Evolutionary conservation across 768 basidiomycete genomes (phyloP), one percentile per base, ranked within the genome.

Genomic region (Serendipita vermifera): DNA sequence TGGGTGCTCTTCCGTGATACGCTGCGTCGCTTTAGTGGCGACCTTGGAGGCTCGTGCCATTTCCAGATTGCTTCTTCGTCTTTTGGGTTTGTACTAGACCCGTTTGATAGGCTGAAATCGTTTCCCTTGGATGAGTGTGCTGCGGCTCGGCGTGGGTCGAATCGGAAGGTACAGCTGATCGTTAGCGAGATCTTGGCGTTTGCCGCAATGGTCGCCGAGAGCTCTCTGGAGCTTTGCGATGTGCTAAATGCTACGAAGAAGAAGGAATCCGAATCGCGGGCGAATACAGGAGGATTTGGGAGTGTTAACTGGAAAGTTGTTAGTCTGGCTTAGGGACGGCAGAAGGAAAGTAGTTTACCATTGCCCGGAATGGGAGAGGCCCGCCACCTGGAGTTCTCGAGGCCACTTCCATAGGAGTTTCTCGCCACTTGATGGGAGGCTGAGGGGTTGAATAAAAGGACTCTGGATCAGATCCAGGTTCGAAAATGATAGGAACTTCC

Each of bases 401-500:
- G 13, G 9, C 14, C 9, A 43, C 24, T 22, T 43, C 41, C 41
- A 43, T n/a, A n/a, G 41, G 41, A 11, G 41, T 43, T 22, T 43
- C 41, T 13, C 22, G 9, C 41, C 41, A 43, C 26, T 43, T 43
- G 41, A 43, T 43, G 11, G 41, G 41, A n/a, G 41, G 41, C 41
- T 43, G 41, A 43, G 41, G 41, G 20, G 41, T 24, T 22, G 41
- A 13, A 43, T 43, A 43, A 26, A 43, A 43, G 11, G 41, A 43
- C 13, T 43, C 41, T 15, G 41, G 41, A 43, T 43, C 41, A 13
- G 41, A 43, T 11, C 41, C 41, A 11, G 41, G 41, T 26, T 43
- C 41, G 41, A 43, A 43, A 43, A 43, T 43, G 13, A 43, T 11
- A n/a, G 41, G 41, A 11, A 43, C 41, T 15, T 43, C 41, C 24